A percentile compares a stretch with the other conserved stretches of the same genome.
These are phyloP conservation scores for Aureobasidium musti DNA, from an alignment of 2,329 filamentous ascomycete genomes.

Conservation along the genomic window DNA sequence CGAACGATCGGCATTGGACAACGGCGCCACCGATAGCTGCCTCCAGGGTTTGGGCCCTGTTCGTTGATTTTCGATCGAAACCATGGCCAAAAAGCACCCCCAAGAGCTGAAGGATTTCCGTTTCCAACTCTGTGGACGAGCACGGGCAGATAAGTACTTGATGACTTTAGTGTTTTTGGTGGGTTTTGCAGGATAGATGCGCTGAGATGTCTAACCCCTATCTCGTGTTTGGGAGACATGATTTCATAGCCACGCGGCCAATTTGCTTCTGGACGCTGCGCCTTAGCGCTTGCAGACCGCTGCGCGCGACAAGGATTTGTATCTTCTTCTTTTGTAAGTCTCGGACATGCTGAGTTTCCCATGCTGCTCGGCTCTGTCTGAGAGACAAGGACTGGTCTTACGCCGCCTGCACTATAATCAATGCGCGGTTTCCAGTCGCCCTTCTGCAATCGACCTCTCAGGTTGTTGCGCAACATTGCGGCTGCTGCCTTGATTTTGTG, in stretches of 20 bases:
- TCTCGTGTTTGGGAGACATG: not conserved
- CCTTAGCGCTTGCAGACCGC: not conserved
- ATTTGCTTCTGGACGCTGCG: not conserved
- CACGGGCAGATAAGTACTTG: not conserved
- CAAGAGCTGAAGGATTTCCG: not conserved
- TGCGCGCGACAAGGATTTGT: not conserved
- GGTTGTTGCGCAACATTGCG: not conserved
- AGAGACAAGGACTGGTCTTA: not conserved
- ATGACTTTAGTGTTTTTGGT: not conserved
- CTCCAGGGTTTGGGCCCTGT: not conserved
- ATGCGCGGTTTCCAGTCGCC: not conserved
- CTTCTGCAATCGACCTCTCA: not conserved
- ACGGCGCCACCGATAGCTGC: not conserved
- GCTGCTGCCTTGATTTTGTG: slow-evolving; percentile 2
- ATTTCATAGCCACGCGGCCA: not conserved
- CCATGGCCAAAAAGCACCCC: not conserved
- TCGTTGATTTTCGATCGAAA: not conserved
- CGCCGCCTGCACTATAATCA: not conserved
- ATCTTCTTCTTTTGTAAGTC: not conserved
- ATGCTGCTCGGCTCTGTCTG: not conserved
- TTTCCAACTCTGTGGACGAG: not conserved
- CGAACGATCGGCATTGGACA: not conserved
- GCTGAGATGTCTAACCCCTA: not conserved
- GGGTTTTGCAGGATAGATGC: not conserved
- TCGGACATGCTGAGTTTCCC: not conserved